Percentiles rank a stretch among this genome's conserved stretches.
These are phyloP conservation scores for Mycena metata DNA, from an alignment of 768 basidiomycete genomes.

Conservation along the genomic window DNA sequence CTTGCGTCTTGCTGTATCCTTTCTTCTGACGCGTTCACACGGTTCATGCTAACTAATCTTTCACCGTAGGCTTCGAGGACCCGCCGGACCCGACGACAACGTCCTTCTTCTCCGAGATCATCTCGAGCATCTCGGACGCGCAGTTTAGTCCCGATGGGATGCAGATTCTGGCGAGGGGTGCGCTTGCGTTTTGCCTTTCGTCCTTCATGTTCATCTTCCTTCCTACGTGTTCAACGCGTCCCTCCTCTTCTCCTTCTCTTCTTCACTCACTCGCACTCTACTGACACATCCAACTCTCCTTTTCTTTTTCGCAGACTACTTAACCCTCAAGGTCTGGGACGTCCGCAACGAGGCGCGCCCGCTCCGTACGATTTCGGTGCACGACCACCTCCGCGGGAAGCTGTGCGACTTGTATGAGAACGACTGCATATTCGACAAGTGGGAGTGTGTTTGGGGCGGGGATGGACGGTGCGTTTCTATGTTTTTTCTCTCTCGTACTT, in stretches of 20 bases:
- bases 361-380: conserved; percentile 96
- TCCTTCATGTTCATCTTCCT: background rate
- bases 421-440: conserved; percentile 99
- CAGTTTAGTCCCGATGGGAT: conserved; percentile 98
- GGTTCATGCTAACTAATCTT: conserved; percentile 29
- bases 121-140: conserved; percentile 98
- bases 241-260: too few species aligned
- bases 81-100: conserved; percentile 97
- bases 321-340: conserved; percentile 99
- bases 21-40: too few species aligned
- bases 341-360: conserved; percentile 98
- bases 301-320: conserved; percentile 72
- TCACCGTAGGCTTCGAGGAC: conserved; percentile 89
- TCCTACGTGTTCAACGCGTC: too few species aligned
- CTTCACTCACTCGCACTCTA: too few species aligned
- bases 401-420: conserved; percentile 99
- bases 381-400: conserved; percentile 96
- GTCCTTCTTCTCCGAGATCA: conserved; percentile 99
- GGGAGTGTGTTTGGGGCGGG: conserved; percentile 99
- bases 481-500: background rate
- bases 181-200: conserved; percentile 8
- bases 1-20: background rate
- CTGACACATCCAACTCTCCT: background rate
- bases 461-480: conserved; percentile 83
- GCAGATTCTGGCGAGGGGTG: conserved; percentile 87